Conservation (phyloP, 306 rosid species). For the Castanea crenata region DNA sequence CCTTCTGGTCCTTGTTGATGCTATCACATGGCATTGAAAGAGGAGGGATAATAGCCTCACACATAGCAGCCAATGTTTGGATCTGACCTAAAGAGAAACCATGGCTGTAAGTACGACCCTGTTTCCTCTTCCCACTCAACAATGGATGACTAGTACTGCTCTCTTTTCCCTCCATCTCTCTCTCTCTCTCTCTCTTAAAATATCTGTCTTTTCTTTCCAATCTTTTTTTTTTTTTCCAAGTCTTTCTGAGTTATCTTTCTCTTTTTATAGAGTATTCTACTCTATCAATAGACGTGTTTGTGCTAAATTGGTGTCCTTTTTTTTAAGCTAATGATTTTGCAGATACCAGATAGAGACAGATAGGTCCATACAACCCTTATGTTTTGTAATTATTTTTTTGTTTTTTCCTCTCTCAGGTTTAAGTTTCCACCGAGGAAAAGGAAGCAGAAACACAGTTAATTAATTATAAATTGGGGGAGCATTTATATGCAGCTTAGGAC, state of each 20-base stretch:
- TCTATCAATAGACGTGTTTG: not conserved
- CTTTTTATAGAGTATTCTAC: not conserved
- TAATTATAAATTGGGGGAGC: too few species aligned
- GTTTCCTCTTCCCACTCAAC: slow-evolving; percentile 45
- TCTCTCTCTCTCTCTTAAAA: not conserved
- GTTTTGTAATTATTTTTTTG: too few species aligned
- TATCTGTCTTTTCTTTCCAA: not conserved
- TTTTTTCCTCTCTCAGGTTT: too few species aligned
- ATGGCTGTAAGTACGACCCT: slow-evolving; percentile 44
- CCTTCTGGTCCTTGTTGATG: slow-evolving; percentile 5
- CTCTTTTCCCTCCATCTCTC: slow-evolving; percentile 31
- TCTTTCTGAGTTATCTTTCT: not conserved
- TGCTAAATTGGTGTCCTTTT: too few species aligned
- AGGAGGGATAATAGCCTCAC: slow-evolving; percentile 75
- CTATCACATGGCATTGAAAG: slow-evolving; percentile 13
- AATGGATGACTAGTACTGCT: slow-evolving; percentile 39
- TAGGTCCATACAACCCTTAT: too few species aligned
- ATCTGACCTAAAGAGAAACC: slow-evolving; percentile 63
- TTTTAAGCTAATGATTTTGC: too few species aligned
- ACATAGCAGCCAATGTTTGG: slow-evolving; percentile 55
- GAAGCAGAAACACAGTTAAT: too few species aligned
- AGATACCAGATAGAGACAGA: too few species aligned
- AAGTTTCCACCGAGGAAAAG: too few species aligned
- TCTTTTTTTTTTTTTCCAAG: not conserved
- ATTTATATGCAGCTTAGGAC: too few species aligned